phyloP scores from a whole-genome alignment of 148 eudicot species.

The Silene conica region DNA sequence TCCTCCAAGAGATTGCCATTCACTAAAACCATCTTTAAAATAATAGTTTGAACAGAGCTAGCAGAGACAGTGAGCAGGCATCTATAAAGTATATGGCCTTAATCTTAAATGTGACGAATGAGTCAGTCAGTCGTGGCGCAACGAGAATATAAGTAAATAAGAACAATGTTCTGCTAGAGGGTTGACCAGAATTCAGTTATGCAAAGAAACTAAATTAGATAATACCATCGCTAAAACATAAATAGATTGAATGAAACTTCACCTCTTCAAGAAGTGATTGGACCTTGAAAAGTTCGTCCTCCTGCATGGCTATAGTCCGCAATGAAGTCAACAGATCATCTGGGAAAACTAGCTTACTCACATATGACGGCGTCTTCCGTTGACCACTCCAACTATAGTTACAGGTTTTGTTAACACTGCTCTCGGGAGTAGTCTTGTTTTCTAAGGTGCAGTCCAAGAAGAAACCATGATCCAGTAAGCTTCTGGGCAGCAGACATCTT shows the following conservation, averaged over 20 bases:
- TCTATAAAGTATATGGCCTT: neutral
- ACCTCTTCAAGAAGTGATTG: constrained; percentile 83
- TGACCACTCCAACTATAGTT: constrained; percentile 85
- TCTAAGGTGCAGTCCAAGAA: constrained; percentile 33
- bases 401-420: constrained; percentile 20
- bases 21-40: neutral
- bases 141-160: neutral
- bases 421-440: constrained; percentile 30
- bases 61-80: neutral
- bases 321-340: constrained; percentile 67
- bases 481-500: constrained; percentile 76
- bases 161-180: neutral
- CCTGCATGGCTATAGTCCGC: constrained; percentile 86
- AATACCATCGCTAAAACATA: neutral
- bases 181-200: neutral
- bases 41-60: neutral
- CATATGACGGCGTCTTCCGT: constrained; percentile 72
- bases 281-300: constrained; percentile 61
- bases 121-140: neutral
- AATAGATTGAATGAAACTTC: constrained; percentile 17
- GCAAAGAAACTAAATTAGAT: neutral
- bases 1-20: neutral
- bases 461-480: constrained; percentile 64
- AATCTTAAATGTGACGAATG: neutral
- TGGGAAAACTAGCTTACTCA: constrained; percentile 74